Evolutionary conservation across 345 rosid species (phyloP).

Genomic region (Pistacia vera): DNA sequence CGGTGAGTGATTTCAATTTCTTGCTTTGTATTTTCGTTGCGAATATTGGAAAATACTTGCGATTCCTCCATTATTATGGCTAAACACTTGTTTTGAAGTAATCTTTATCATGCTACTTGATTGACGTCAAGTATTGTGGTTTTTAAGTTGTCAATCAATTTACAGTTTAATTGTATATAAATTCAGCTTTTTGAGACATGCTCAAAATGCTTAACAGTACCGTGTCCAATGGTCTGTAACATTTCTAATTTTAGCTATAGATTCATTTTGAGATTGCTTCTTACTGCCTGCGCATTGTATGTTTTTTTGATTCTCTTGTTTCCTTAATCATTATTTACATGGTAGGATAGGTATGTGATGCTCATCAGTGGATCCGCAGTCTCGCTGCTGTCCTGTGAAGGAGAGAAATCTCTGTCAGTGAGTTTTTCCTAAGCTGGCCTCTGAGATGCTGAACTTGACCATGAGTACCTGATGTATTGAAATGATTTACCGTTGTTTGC

Average conservation of each 20-base stretch:
- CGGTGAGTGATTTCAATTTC: slow-evolving; percentile 39
- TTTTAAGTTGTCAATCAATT: too few species aligned
- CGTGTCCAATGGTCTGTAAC: background rate
- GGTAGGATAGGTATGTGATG: slow-evolving; percentile 86
- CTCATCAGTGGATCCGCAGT: slow-evolving; percentile 66
- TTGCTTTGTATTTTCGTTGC: background rate
- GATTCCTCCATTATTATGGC: too few species aligned
- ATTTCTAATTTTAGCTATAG: background rate
- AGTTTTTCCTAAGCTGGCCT: slow-evolving; percentile 40
- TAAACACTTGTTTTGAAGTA: too few species aligned
- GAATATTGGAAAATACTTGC: background rate
- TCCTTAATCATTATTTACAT: background rate
- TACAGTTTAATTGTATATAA: too few species aligned
- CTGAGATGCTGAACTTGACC: background rate
- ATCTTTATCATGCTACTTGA: too few species aligned
- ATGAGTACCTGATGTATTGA: background rate
- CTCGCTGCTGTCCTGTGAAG: slow-evolving; percentile 83
- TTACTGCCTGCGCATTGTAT: background rate
- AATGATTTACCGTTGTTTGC: slow-evolving; percentile 23
- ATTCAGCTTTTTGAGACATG: too few species aligned
- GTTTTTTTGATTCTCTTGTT: background rate
- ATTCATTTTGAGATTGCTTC: background rate
- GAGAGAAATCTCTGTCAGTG: slow-evolving; percentile 95
- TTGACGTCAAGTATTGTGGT: too few species aligned
- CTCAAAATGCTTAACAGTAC: background rate